Base-by-base conservation (phyloP, 192 early-diverging fungal genomes). In the Backusella macrospora region DNA sequence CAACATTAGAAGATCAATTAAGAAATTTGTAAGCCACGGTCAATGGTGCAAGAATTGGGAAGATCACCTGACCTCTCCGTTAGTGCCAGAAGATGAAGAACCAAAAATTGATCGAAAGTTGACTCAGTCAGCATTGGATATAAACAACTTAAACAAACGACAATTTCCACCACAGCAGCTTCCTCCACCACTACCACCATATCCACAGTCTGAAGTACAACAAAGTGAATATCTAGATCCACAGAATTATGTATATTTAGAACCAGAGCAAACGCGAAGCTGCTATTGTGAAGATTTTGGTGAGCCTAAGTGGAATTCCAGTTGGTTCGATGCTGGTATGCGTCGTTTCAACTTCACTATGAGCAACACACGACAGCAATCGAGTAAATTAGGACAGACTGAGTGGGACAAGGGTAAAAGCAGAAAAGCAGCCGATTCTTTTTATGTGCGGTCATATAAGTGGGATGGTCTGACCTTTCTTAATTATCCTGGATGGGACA, bases 201-300 rank as follows among this genome's bases (percentile, higher is more conserved):
- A 18, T 43, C 16, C 40, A 40, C 37, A 59, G 55, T 21, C 9
- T 5, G n/a, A 21, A 42, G 37, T 16, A 66, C 0, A n/a, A 42
- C 29, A 34, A 34, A 34, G 29, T 34, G 45, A 21, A 29, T 68
- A 68, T 21, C 13, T 15, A 5, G 44, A 45, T 15, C 67, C 67
- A 34, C 42, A 68, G 8, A 43, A 46, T 47, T 68, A 68, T 68
- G n/a, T 15, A 3, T 47, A 46, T 68, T 26, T 47, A 1, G 62
- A 39, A 48, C 70, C 71, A 47, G 62, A 5, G 15, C 42, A 73
- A 12, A 65, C 65, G 1, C 47, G 68, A 21, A 45, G 39, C 15
- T 87, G 86, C 48, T 65, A 76, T 8, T 87, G 86, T 63, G 83
- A 87, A 74, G 86, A 87, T 74, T 81, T 78, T 65, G 15, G 12